Evolutionary conservation across 2,329 filamentous ascomycete species (phyloP), one percentile per base, ranked within the genome.

Genomic region (Aplosporella prunicola): DNA sequence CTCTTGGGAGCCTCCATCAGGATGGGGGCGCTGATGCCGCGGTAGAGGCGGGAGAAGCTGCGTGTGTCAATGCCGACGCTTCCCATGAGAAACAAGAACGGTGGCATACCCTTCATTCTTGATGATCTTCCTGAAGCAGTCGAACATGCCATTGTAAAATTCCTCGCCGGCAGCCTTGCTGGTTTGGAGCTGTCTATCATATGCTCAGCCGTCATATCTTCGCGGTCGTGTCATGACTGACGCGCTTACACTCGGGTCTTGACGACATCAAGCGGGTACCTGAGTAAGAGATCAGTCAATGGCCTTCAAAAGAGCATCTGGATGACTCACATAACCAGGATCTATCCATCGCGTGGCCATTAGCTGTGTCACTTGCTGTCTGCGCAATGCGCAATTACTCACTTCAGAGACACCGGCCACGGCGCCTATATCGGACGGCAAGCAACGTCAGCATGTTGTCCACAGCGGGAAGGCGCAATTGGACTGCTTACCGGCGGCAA

Each of bases 251-350:
- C 82, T 80, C 89, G 75, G 47, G 91, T 96, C 76, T 96, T 96
- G 63, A 96, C 86, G 42, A 98, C 91, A 62, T 98, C 91, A 62
- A 98, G 73, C 50, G 91, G 91, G 71, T 98, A 98, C 91, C 88
- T 95, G 60, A 50, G 40, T 32, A 45, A 32, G 45, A 27, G 32
- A 41, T 32, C 20, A 39, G 33, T 23, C 41, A 30, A 44, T 17
- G 43, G 42, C 16, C 11, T 35, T 23, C 15, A 24, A 40, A 9
- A 9, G 18, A n/a, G 9, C 22, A 34, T 24, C 16, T 42, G 42
- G 43, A 37, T 30, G 16, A 62, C 74, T 57, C 68, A 89, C 84
- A 93, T 93, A 43, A 91, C 74, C 64, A 91, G 67, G 67, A 93
- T 93, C 85, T 93, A 67, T 20, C 41, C 9, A 36, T 33, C 45